These are phyloP conservation scores for Seiridium cupressi DNA, from an alignment of 2,329 filamentous ascomycete genomes.

Conservation along the genomic window DNA sequence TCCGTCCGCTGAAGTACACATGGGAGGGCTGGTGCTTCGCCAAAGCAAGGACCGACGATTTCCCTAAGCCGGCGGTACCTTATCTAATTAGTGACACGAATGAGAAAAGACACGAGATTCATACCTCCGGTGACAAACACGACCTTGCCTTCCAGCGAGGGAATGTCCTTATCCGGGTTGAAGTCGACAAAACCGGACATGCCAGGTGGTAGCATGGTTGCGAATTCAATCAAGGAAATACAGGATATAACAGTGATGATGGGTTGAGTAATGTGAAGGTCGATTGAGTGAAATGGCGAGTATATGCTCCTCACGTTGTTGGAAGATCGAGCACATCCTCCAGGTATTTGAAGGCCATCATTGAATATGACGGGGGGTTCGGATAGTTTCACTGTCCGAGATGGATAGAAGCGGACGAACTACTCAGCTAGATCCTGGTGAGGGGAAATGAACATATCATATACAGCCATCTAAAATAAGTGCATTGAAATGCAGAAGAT, in stretches of 20 bases:
- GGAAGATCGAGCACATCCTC: neutral
- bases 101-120: neutral
- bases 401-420: too few species aligned
- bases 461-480: too few species aligned
- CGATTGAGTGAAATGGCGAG: neutral
- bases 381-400: neutral
- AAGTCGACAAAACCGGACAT: slow-evolving; percentile 17
- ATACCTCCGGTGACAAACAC: slow-evolving; percentile 41
- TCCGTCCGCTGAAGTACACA: slow-evolving; percentile 53
- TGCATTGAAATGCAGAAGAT: too few species aligned
- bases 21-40: slow-evolving; percentile 43
- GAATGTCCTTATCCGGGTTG: slow-evolving; percentile 32
- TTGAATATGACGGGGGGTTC: neutral
- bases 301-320: too few species aligned
- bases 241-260: too few species aligned
- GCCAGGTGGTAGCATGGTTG: neutral
- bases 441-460: too few species aligned
- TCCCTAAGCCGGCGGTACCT: slow-evolving; percentile 40
- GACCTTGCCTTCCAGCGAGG: slow-evolving; percentile 33
- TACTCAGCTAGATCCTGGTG: too few species aligned
- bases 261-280: too few species aligned
- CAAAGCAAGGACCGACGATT: slow-evolving; percentile 36
- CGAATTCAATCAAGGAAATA: neutral
- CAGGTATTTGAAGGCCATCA: neutral
- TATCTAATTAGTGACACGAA: neutral